Evolutionary conservation across 495 filamentous ascomycete species (phyloP).

Genomic region (Aspergillus conjunctus): DNA sequence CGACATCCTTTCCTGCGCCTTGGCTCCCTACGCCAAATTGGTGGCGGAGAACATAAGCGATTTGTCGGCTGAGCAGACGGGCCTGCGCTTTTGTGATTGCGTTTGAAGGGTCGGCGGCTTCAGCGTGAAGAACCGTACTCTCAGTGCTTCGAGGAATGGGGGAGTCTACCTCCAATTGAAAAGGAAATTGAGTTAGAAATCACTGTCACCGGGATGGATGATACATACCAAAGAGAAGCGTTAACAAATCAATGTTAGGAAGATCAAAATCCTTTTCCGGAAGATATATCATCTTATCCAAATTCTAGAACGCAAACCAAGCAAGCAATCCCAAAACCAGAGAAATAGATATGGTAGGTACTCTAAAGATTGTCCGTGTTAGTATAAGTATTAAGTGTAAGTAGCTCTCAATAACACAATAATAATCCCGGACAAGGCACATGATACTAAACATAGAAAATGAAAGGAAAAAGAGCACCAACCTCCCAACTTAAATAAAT

Average conservation of each 20-base stretch:
- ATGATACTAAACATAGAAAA: neutral
- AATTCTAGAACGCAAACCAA: neutral
- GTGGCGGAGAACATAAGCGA: slow-evolving; percentile 50
- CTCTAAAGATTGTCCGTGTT: no score
- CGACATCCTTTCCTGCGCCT: slow-evolving; percentile 53
- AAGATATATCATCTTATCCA: slow-evolving; percentile 20
- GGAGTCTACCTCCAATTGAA: slow-evolving; percentile 13
- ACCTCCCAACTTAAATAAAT: neutral
- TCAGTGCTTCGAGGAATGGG: slow-evolving; percentile 40
- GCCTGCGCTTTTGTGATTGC: slow-evolving; percentile 50
- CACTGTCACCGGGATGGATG: neutral
- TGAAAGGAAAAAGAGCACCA: neutral
- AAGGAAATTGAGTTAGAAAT: neutral
- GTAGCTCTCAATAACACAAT: no score
- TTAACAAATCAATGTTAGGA: slow-evolving; percentile 21
- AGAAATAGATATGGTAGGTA: neutral
- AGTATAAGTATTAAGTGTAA: no score
- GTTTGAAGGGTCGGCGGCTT: slow-evolving; percentile 50
- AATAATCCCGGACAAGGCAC: neutral
- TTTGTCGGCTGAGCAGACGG: slow-evolving; percentile 42
- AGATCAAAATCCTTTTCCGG: slow-evolving; percentile 24
- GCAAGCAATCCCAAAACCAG: neutral
- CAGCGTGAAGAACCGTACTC: slow-evolving; percentile 40
- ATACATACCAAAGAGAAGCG: slow-evolving; percentile 17
- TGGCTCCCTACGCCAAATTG: slow-evolving; percentile 49